Evolutionary conservation across 2,329 filamentous ascomycete species (phyloP).

Genomic region (Alternaria triticina): DNA sequence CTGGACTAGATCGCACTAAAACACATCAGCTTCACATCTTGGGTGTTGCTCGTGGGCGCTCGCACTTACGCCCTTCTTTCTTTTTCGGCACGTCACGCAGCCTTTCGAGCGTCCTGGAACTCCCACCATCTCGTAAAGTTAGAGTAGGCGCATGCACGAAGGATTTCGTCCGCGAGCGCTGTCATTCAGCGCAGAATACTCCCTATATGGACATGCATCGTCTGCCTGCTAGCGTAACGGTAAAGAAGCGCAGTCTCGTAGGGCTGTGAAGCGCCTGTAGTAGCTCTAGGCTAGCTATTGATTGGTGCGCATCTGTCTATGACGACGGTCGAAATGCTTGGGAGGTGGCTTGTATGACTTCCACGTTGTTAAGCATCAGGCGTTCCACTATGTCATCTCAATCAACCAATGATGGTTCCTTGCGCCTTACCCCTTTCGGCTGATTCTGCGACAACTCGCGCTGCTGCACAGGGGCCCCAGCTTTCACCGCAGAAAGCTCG

Average conservation of each 20-base stretch:
- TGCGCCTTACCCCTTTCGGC: slow-evolving; percentile 2
- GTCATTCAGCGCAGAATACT: slow-evolving; percentile 24
- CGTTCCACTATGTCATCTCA: neutral
- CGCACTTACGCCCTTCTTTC: slow-evolving; percentile 63
- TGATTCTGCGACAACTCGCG: slow-evolving; percentile 11
- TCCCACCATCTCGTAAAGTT: slow-evolving; percentile 23
- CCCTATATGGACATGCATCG: slow-evolving; percentile 18
- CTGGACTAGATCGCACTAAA: slow-evolving; percentile 66
- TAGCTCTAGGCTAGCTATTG: neutral
- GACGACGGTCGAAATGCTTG: neutral
- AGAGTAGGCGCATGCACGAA: neutral
- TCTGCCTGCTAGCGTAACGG: neutral
- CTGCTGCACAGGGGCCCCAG: neutral
- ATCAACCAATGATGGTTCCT: neutral
- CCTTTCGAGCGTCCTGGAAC: slow-evolving; percentile 43
- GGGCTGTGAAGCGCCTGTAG: neutral
- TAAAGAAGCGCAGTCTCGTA: neutral
- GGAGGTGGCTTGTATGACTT: neutral
- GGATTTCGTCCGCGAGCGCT: neutral
- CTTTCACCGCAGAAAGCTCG: neutral
- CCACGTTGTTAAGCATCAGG: neutral
- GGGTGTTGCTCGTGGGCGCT: neutral
- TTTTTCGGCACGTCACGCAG: slow-evolving; percentile 38
- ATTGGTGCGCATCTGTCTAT: slow-evolving; percentile 12
- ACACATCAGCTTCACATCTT: neutral